Evolutionary conservation across 1,284 basidiomycete genomes (phyloP).

Genomic region (Fomes fomentarius): DNA sequence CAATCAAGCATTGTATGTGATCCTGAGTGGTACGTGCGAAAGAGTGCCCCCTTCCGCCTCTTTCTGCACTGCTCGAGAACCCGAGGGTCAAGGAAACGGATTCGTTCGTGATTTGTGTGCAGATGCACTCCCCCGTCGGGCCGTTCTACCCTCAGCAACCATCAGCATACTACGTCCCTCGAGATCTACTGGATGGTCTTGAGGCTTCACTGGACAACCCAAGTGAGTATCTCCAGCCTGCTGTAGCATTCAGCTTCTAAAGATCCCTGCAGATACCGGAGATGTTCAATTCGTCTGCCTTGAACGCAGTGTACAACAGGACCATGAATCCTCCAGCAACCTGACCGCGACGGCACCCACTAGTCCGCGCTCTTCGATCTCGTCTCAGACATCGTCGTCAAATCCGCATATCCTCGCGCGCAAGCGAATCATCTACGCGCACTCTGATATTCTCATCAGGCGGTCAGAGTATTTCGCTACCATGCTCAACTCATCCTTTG

Average conservation of each 20-base stretch:
- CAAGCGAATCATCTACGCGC: conserved; percentile 79
- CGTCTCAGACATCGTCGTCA: conserved; percentile 47
- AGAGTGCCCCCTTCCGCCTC: conserved; percentile 69
- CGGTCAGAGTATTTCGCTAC: conserved; percentile 83
- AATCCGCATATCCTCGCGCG: conserved; percentile 52
- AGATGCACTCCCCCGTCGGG: conserved; percentile 69
- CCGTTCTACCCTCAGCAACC: conserved; percentile 69
- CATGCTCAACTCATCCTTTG: conserved; percentile 75
- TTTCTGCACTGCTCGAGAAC: conserved; percentile 65
- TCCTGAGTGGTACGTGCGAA: not conserved
- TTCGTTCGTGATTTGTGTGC: conserved; percentile 70
- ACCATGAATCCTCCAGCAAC: conserved; percentile 29
- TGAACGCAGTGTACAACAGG: conserved; percentile 49
- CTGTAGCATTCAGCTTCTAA: too few relatives aligned
- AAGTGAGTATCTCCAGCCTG: conserved; percentile 50
- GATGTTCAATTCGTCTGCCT: conserved; percentile 72
- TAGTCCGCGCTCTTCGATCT: conserved; percentile 39
- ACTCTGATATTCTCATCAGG: conserved; percentile 73
- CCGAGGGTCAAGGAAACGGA: conserved; percentile 59
- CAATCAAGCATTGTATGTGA: not conserved
- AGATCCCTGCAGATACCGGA: conserved; percentile 43
- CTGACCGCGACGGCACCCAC: conserved; percentile 28
- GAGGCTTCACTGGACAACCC: conserved; percentile 66
- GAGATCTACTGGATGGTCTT: conserved; percentile 62
- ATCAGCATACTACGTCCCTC: conserved; percentile 64